Base-by-base conservation (phyloP, 441 rosid genomes). In the Gossypium schwendimanii region DNA sequence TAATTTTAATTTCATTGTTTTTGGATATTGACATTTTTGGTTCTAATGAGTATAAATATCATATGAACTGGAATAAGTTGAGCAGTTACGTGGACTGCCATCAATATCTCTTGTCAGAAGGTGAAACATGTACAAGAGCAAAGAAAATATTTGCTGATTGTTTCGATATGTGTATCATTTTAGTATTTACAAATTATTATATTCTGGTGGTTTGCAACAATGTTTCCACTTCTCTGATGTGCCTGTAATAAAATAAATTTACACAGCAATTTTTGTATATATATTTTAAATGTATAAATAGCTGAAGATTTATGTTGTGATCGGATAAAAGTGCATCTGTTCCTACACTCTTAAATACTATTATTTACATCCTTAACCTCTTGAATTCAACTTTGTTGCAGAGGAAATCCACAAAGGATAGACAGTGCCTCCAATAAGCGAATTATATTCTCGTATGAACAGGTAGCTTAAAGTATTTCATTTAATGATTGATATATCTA, bases 321-420 rank as follows among this genome's bases (percentile, higher is more conserved):
- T 67, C 9, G 24, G 24, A 49, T 49, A 41, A 66, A 50, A 67
- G 41, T 24, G 39, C 24, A 67, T 67, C 10, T 26, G 21, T 67
- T 26, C 12, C 44, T 66, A 26, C 55, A 24, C 10, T 12, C 55
- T 49, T 26, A 58, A 26, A 49, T 15, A 15, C 5, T 24, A 50
- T 24, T 49, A n/a, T 50, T 3, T 49, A 10, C 26, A 68, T 66
- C 18, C 39, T 44, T 71, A 60, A 71, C 44, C 55, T 64, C 62
- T 75, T 57, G 52, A 12, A 26, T 70, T 41, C 68, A 24, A 72
- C 41, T 77, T 28, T 74, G 50, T 85, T 86, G 72, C 85, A 95
- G 98, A 81, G 91, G 89, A 80, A 95, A 95, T 78, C 98, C 98
- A 70, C 99, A 95, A 85, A 88, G 99, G 81, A 89, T 95, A 83